Evolutionary conservation across 2,329 filamentous ascomycete species (phyloP).

Genomic region (Penicillium sp.): DNA sequence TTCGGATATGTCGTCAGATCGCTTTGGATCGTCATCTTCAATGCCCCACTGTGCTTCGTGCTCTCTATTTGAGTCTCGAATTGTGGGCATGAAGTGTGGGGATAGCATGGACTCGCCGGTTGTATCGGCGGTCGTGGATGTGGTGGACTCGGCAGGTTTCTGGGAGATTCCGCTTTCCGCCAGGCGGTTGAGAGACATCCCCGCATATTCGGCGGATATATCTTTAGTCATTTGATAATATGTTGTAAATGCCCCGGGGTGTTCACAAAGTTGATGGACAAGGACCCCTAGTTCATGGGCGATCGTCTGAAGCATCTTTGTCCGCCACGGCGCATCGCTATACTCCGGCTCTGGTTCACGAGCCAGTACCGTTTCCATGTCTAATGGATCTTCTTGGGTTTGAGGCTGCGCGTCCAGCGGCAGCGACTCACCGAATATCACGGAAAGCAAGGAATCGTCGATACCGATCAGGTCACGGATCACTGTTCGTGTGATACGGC

Average conservation of each 20-base stretch:
- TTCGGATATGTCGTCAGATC: constrained; percentile 31
- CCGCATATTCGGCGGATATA: constrained; percentile 69
- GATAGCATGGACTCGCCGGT: constrained; percentile 29
- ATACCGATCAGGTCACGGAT: constrained; percentile 89
- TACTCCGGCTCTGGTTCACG: constrained; percentile 25
- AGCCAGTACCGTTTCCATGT: constrained; percentile 34
- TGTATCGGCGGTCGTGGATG: constrained; percentile 11
- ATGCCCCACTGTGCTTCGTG: constrained; percentile 65
- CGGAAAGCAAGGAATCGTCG: constrained; percentile 77
- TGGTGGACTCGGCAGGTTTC: constrained; percentile 4
- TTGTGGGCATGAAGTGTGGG: constrained; percentile 52
- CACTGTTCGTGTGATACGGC: constrained; percentile 76
- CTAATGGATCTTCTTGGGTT: constrained; percentile 31
- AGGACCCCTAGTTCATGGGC: constrained; percentile 82
- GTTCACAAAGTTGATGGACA: constrained; percentile 77
- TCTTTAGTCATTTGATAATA: constrained; percentile 65
- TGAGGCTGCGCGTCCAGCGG: constrained; percentile 38
- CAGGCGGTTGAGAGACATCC: constrained; percentile 56
- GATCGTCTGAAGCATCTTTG: constrained; percentile 76
- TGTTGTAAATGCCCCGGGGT: constrained; percentile 84
- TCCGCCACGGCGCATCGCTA: constrained; percentile 45
- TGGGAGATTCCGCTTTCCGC: constrained; percentile 24
- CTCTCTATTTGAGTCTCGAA: constrained; percentile 38
- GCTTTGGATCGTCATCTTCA: constrained; percentile 53
- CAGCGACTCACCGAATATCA: constrained; percentile 81